phyloP scores from a whole-genome alignment of 2,329 filamentous ascomycete species.

The Daldinia eschscholtzii region DNA sequence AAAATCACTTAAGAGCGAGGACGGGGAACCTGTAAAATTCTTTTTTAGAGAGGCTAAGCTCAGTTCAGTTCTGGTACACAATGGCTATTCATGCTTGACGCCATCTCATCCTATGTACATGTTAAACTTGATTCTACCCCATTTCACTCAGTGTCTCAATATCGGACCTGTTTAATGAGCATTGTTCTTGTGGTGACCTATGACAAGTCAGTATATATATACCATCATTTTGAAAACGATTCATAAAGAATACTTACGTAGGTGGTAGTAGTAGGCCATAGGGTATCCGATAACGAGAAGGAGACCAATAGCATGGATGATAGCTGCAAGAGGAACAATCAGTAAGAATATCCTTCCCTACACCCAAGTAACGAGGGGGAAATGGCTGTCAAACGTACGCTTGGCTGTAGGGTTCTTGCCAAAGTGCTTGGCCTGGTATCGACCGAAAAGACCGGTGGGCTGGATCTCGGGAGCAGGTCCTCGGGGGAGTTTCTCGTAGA shows the following conservation, averaged over 20 bases:
- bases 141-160: slow-evolving; percentile 34
- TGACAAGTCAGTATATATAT: slow-evolving; percentile 37
- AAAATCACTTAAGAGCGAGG: slow-evolving; percentile 5
- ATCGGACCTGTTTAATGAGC: slow-evolving; percentile 76
- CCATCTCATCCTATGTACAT: slow-evolving; percentile 51
- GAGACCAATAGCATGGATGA: slow-evolving; percentile 85
- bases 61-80: slow-evolving; percentile 50
- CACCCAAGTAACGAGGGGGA: not conserved
- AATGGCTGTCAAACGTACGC: slow-evolving; percentile 75
- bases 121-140: slow-evolving; percentile 27
- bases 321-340: slow-evolving; percentile 67
- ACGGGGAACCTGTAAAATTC: slow-evolving; percentile 26
- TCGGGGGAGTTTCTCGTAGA: slow-evolving; percentile 98
- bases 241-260: slow-evolving; percentile 76
- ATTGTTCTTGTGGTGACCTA: slow-evolving; percentile 99
- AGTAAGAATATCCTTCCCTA: slow-evolving; percentile 34
- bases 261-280: slow-evolving; percentile 99
- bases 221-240: not conserved
- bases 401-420: slow-evolving; percentile 90
- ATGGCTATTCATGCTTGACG: slow-evolving; percentile 40
- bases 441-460: slow-evolving; percentile 83
- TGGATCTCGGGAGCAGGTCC: slow-evolving; percentile 87
- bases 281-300: slow-evolving; percentile 89
- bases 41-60: slow-evolving; percentile 31
- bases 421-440: slow-evolving; percentile 94